Evolutionary conservation across 495 filamentous ascomycete genomes (phyloP), one percentile per base, ranked within the genome.

Genomic region (Rusavskia elegans): DNA sequence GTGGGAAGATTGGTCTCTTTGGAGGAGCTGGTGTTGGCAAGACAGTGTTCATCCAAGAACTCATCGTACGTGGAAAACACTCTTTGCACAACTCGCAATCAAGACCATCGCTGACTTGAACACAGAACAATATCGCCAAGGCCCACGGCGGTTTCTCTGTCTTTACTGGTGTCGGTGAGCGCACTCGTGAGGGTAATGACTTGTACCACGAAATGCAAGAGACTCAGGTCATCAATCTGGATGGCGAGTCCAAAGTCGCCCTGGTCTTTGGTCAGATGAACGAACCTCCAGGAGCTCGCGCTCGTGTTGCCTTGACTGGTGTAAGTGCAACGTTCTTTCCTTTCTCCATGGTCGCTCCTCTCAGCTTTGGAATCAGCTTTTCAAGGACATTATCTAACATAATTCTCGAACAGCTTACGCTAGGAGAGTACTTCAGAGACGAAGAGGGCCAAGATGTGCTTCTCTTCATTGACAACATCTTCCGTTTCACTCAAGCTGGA

Each of bases 171-270:
- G 92, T 98, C 72, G 92, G 92, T 65, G 92, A 98, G 85, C 92
- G 92, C 78, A 98, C 92, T 66, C 92, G 92, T 84, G 92, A 98
- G 83, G 92, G 92, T 82, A 98, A 98, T 82, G 92, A 98, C 83
- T 75, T 98, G 80, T 98, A 98, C 84, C 93, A 98, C 78, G 92
- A 98, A 85, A 98, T 98, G 92, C 92, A 98, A 79, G 89, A 98
- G 78, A 98, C 92, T 66, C 82, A 83, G 75, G 92, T 98, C 81
- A 98, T 98, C 75, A 78, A 98, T 72, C 87, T 98, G 56, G 92
- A 98, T 57, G 92, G 92, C 74, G 89, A 95, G 63, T 98, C 92
- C 70, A 98, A 98, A 84, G 92, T 97, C 75, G 87, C 92, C 57
- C 80, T 98, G 59, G 92, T 97, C 59, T 98, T 98, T 79, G 92